Percentiles rank a stretch among this genome's conserved stretches.
phyloP scores from a whole-genome alignment of 2,329 filamentous ascomycete species.

The Trichoderma breve region DNA sequence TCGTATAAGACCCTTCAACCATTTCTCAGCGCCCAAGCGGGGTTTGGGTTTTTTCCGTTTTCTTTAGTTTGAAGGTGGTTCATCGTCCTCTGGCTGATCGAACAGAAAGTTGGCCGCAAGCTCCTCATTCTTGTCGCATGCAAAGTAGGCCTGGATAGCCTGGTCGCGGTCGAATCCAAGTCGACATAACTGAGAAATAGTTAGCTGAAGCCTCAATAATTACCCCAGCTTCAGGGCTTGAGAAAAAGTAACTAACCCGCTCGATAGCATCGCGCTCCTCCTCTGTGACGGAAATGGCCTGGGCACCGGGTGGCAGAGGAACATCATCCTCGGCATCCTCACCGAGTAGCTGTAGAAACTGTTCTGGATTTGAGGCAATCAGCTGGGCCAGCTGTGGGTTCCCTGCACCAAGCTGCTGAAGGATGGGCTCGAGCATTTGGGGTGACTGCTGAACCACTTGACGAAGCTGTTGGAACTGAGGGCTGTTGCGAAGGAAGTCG shows the following conservation, averaged over 20 bases:
- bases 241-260: conserved; percentile 57
- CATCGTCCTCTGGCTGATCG: conserved; percentile 88
- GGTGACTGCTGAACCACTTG: conserved; percentile 97
- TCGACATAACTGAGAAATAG: conserved; percentile 67
- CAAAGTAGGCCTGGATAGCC: conserved; percentile 97
- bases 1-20: conserved; percentile 28
- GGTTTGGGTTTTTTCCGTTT: conserved; percentile 13
- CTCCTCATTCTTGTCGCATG: conserved; percentile 99
- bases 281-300: conserved; percentile 87
- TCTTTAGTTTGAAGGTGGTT: conserved; percentile 48
- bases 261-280: conserved; percentile 98
- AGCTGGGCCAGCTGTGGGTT: conserved; percentile 93
- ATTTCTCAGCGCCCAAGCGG: background rate
- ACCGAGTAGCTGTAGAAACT: conserved; percentile 85
- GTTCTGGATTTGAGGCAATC: conserved; percentile 87
- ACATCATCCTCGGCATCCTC: conserved; percentile 85
- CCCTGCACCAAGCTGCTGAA: conserved; percentile 91
- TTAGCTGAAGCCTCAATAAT: background rate
- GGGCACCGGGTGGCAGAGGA: conserved; percentile 80
- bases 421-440: conserved; percentile 96
- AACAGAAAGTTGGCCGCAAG: conserved; percentile 97
- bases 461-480: conserved; percentile 95
- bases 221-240: background rate
- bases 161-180: conserved; percentile 91
- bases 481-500: conserved; percentile 91